Percentiles rank a stretch among this genome's conserved stretches.
These are phyloP conservation scores for Chaetomidium leptoderma DNA, from an alignment of 495 filamentous ascomycete genomes.

Conservation along the genomic window DNA sequence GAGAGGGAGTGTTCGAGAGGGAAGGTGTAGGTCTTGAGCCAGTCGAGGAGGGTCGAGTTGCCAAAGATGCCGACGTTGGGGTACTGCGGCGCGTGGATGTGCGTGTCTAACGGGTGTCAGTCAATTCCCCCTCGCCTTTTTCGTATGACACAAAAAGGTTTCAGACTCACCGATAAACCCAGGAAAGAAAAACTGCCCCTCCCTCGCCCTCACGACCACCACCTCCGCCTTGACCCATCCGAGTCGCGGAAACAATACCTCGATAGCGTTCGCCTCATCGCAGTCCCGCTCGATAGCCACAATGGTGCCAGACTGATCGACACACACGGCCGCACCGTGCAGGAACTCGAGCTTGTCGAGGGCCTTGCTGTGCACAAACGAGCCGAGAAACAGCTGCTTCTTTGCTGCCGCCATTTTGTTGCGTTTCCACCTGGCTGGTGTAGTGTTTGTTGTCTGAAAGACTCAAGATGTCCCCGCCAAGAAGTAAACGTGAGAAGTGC, in stretches of 20 bases:
- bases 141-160: not conserved
- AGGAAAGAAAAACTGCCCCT: constrained; percentile 80
- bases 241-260: constrained; percentile 28
- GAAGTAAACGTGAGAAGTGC: no score
- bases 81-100: constrained; percentile 91
- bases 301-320: constrained; percentile 63
- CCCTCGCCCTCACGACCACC: constrained; percentile 26
- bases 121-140: no score
- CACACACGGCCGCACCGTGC: constrained; percentile 59
- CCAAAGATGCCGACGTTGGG: constrained; percentile 91
- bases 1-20: constrained; percentile 75
- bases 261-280: constrained; percentile 24
- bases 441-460: no score
- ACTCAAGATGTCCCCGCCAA: no score
- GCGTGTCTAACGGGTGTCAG: constrained; percentile 61
- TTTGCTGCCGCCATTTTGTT: not conserved
- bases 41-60: constrained; percentile 80
- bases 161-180: constrained; percentile 75
- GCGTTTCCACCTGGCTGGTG: not conserved
- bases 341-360: constrained; percentile 54
- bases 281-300: constrained; percentile 45
- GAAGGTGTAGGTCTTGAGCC: constrained; percentile 94
- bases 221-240: constrained; percentile 43
- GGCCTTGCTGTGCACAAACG: constrained; percentile 56
- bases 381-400: constrained; percentile 46